Percentiles rank a stretch among this genome's conserved stretches.
Conservation (phyloP, 345 rosid species). For the Salix udensis region DNA sequence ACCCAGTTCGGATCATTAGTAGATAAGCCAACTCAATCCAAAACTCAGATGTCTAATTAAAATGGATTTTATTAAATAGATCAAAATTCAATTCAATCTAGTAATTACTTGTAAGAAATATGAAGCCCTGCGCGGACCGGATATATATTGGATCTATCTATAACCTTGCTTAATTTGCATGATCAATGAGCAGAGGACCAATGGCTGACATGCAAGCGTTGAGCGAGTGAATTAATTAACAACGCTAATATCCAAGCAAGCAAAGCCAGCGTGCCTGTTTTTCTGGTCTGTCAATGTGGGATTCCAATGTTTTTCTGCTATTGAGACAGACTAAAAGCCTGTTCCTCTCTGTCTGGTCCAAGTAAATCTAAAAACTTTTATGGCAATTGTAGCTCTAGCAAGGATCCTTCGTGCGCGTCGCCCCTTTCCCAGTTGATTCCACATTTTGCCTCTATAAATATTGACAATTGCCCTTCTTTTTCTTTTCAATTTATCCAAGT, state of each 20-base stretch:
- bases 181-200: background rate
- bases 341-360: background rate
- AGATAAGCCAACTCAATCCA: too few relatives aligned
- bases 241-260: background rate
- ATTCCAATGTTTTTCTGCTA: background rate
- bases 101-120: too few relatives aligned
- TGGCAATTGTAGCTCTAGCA: too few relatives aligned
- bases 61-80: too few relatives aligned
- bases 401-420: constrained; percentile 49
- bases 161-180: background rate
- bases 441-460: constrained; percentile 9
- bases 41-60: too few relatives aligned
- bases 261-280: background rate
- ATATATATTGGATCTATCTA: too few relatives aligned
- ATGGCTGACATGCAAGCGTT: background rate
- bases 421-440: constrained; percentile 25
- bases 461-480: constrained; percentile 33
- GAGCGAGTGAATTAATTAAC: background rate
- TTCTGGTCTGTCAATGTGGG: background rate
- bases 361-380: background rate
- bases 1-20: too few relatives aligned
- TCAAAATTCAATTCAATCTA: too few relatives aligned
- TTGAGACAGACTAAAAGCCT: background rate
- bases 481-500: background rate
- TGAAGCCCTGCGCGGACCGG: too few relatives aligned